phyloP scores from a whole-genome alignment of 2,329 filamentous ascomycete genomes.

The Penicillium fuscoglaucum region DNA sequence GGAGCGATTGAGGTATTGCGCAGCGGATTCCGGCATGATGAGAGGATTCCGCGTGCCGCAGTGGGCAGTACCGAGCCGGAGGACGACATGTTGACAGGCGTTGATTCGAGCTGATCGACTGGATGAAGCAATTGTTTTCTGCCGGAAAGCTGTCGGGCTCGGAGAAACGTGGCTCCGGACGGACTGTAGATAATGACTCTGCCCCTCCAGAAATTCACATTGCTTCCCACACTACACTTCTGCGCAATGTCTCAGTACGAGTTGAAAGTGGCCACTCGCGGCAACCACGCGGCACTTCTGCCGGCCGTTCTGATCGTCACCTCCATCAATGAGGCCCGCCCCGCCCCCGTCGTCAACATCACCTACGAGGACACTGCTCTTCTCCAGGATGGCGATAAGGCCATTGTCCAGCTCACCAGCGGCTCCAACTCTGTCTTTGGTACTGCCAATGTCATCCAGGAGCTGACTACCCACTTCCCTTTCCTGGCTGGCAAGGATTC shows the following conservation, averaged over 20 bases:
- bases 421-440: conserved; percentile 34
- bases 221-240: conserved; percentile 4
- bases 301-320: conserved; percentile 44
- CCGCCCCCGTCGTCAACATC: conserved; percentile 38
- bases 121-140: conserved; percentile 36
- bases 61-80: conserved; percentile 36
- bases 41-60: conserved; percentile 36
- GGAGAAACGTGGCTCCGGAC: conserved; percentile 36
- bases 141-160: conserved; percentile 31
- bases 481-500: conserved; percentile 40
- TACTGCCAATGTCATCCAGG: conserved; percentile 33
- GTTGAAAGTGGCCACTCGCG: conserved; percentile 42
- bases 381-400: conserved; percentile 38
- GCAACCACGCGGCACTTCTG: conserved; percentile 43
- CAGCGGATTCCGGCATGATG: conserved; percentile 34
- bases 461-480: conserved; percentile 37
- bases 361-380: conserved; percentile 41
- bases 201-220: conserved; percentile 26
- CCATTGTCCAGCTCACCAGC: conserved; percentile 35
- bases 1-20: conserved; percentile 35
- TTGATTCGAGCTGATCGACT: conserved; percentile 15
- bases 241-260: conserved; percentile 35
- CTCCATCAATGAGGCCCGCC: conserved; percentile 42
- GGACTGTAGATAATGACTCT: conserved; percentile 23
- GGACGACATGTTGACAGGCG: conserved; percentile 36